phyloP scores from a whole-genome alignment of 768 basidiomycete species.

The Leccinum truebloodii region DNA sequence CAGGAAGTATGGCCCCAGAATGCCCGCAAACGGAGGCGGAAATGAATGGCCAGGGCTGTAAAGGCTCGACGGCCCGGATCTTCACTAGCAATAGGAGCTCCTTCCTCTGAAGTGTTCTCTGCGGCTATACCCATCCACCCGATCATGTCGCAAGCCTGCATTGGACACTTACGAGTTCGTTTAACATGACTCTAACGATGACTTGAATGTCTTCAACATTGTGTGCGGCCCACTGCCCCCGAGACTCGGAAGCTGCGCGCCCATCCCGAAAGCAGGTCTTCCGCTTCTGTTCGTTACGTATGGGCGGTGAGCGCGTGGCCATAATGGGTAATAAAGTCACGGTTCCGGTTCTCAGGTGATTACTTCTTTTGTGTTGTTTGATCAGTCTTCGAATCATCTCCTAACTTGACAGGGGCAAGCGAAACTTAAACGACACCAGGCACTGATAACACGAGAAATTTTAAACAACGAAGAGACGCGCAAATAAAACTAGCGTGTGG shows the following conservation, averaged over 20 bases:
- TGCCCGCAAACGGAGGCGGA: background rate
- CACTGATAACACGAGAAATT: no score
- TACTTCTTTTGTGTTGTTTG: background rate
- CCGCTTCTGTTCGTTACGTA: background rate
- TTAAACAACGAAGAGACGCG: background rate
- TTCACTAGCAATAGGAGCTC: background rate
- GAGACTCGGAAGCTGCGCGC: no score
- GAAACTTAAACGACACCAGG: background rate
- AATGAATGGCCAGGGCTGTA: background rate
- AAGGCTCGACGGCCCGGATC: no score
- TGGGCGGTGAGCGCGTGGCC: background rate
- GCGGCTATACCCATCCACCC: background rate
- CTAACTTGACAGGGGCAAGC: background rate
- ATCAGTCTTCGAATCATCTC: background rate
- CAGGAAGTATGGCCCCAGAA: background rate
- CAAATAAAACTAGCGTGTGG: no score
- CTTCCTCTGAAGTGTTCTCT: background rate
- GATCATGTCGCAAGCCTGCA: constrained; percentile 16
- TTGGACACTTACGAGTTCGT: no score
- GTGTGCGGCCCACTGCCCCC: no score
- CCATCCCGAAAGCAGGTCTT: no score
- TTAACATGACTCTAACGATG: no score
- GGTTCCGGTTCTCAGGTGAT: no score
- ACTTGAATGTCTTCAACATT: no score
- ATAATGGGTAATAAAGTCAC: no score